Evolutionary conservation across 768 basidiomycete genomes (phyloP).

Genomic region (Termitomyces sp.): DNA sequence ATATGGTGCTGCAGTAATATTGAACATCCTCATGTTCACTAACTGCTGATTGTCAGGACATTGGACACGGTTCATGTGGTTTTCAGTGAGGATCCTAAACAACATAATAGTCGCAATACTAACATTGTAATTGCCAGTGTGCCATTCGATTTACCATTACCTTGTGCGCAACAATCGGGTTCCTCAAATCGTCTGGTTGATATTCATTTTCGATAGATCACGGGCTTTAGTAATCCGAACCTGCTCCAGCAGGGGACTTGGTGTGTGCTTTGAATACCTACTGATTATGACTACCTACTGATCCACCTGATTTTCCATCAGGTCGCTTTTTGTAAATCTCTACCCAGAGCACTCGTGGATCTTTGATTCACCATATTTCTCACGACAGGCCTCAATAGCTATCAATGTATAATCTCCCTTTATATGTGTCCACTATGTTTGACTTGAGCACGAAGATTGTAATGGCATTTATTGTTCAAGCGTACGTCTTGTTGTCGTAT

Average conservation of each 20-base stretch:
- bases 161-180: conserved; percentile 23
- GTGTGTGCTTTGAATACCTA: conserved; percentile 17
- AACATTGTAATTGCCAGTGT: conserved; percentile 23
- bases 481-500: conserved; percentile 18
- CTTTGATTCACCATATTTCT: not conserved
- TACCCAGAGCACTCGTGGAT: not conserved
- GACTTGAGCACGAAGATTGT: conserved; percentile 21
- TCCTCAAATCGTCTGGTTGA: not conserved
- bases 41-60: conserved; percentile 20
- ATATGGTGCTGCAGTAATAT: conserved; percentile 23
- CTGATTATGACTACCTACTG: no score
- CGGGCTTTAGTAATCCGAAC: conserved; percentile 26
- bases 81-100: conserved; percentile 25
- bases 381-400: conserved; percentile 28
- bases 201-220: conserved; percentile 22
- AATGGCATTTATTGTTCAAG: conserved; percentile 38
- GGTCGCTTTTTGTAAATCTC: conserved; percentile 31
- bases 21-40: not conserved
- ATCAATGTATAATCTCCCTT: conserved; percentile 24
- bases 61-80: conserved; percentile 36
- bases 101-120: not conserved
- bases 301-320: not conserved
- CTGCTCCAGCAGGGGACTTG: conserved; percentile 30
- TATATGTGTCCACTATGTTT: not conserved
- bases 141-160: conserved; percentile 36